phyloP scores from a whole-genome alignment of 2,329 filamentous ascomycete genomes.

The Paracoccidioides lutzii region DNA sequence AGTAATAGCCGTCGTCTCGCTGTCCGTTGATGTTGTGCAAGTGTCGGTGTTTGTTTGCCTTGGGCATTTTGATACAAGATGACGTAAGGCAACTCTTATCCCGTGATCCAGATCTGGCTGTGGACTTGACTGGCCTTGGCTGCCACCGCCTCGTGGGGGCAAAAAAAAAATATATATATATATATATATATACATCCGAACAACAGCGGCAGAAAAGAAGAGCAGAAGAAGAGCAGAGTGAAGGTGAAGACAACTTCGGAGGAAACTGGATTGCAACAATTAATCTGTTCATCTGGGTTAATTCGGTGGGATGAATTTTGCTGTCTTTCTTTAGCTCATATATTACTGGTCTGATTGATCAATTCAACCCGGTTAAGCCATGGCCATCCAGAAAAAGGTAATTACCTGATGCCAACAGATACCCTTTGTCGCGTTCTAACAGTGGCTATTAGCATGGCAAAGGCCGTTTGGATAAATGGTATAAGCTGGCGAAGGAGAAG shows the following conservation, averaged over 20 bases:
- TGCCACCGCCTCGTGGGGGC: not conserved
- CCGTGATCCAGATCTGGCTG: not conserved
- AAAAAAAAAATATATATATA: too few relatives aligned
- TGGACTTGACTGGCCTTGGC: constrained; percentile 10
- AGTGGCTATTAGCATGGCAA: constrained; percentile 59
- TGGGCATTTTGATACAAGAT: not conserved
- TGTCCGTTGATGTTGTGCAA: too few relatives aligned
- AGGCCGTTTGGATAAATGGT: constrained; percentile 97
- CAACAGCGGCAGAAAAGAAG: too few relatives aligned
- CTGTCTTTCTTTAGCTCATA: not conserved
- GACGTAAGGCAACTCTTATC: not conserved
- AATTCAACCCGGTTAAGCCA: constrained; percentile 27
- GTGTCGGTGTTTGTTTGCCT: too few relatives aligned
- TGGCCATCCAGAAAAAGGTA: constrained; percentile 94
- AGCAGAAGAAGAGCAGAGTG: not conserved
- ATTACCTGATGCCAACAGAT: constrained; percentile 10
- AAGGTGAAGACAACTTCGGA: not conserved
- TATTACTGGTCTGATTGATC: not conserved
- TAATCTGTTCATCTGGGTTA: not conserved
- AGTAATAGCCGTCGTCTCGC: too few relatives aligned
- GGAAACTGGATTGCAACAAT: not conserved
- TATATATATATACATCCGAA: not conserved
- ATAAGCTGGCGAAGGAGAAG: constrained; percentile 96
- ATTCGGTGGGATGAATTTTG: not conserved
- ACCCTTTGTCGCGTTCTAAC: constrained; percentile 17